phyloP scores from a whole-genome alignment of 2,329 filamentous ascomycete species.

The Thelonectria rubi region DNA sequence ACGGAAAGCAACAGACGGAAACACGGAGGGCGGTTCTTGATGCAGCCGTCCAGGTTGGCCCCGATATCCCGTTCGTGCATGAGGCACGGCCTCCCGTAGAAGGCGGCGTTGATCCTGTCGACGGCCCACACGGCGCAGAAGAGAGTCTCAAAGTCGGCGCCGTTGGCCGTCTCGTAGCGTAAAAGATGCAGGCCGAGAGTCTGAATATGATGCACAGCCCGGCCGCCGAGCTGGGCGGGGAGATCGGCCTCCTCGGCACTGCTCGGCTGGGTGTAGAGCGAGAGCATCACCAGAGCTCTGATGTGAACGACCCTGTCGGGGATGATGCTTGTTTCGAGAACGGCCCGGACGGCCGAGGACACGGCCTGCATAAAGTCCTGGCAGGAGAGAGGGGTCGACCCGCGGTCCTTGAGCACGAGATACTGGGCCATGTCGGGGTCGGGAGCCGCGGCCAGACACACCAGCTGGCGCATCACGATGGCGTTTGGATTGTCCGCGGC shows the following conservation, averaged over 20 bases:
- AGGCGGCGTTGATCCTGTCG: slow-evolving; percentile 66
- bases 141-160: slow-evolving; percentile 57
- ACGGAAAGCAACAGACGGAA: slow-evolving; percentile 67
- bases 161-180: slow-evolving; percentile 50
- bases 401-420: slow-evolving; percentile 54
- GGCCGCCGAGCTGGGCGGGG: slow-evolving; percentile 61
- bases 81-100: slow-evolving; percentile 67
- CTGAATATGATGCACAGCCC: slow-evolving; percentile 66
- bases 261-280: slow-evolving; percentile 67
- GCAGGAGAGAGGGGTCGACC: slow-evolving; percentile 51
- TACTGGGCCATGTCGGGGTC: slow-evolving; percentile 57
- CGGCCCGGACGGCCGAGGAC: slow-evolving; percentile 58
- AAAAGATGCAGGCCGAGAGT: slow-evolving; percentile 64
- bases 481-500: slow-evolving; percentile 46
- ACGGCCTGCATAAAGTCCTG: slow-evolving; percentile 59
- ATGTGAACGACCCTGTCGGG: slow-evolving; percentile 64
- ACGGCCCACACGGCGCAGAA: slow-evolving; percentile 70
- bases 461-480: slow-evolving; percentile 61
- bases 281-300: slow-evolving; percentile 62
- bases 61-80: slow-evolving; percentile 70
- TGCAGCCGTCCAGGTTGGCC: slow-evolving; percentile 60
- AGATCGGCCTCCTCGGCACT: slow-evolving; percentile 63
- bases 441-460: slow-evolving; percentile 63
- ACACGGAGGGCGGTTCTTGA: slow-evolving; percentile 59
- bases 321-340: slow-evolving; percentile 63